Conservation (phyloP, 306 rosid species). For the Cucurbita maxima region DNA sequence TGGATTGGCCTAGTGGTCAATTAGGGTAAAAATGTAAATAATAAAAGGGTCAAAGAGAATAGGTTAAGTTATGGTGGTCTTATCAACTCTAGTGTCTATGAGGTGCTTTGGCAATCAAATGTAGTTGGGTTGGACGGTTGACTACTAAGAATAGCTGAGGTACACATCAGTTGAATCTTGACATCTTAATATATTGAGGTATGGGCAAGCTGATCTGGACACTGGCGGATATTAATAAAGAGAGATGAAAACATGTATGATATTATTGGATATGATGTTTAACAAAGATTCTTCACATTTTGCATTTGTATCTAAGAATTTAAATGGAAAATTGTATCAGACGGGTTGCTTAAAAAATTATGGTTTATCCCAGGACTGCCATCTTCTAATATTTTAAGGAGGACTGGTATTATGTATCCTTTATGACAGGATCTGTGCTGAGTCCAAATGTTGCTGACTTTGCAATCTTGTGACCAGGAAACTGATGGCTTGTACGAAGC, state of each 20-base stretch:
- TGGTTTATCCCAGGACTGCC: slow-evolving; percentile 20
- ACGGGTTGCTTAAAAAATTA: slow-evolving; percentile 14
- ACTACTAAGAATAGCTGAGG: no score
- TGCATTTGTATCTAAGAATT: background rate
- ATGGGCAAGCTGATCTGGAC: background rate
- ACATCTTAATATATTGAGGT: background rate
- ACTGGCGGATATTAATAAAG: background rate
- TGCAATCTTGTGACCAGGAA: slow-evolving; percentile 96
- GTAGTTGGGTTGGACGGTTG: background rate
- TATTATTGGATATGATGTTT: background rate
- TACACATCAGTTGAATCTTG: no score
- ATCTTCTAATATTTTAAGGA: slow-evolving; percentile 36
- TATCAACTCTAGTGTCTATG: background rate
- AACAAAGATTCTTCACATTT: background rate
- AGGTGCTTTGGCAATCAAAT: background rate
- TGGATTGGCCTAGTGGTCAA: no score
- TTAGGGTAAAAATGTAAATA: no score
- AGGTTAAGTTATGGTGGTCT: no score
- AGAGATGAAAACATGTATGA: background rate
- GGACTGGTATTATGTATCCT: slow-evolving; percentile 37
- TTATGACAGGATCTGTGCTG: slow-evolving; percentile 53
- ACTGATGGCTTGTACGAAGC: slow-evolving; percentile 72
- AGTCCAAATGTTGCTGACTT: slow-evolving; percentile 67
- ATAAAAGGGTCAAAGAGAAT: no score
- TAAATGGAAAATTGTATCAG: background rate